Conservation (phyloP, 2,329 filamentous ascomycete genomes). For the Epichloe hybrida region DNA sequence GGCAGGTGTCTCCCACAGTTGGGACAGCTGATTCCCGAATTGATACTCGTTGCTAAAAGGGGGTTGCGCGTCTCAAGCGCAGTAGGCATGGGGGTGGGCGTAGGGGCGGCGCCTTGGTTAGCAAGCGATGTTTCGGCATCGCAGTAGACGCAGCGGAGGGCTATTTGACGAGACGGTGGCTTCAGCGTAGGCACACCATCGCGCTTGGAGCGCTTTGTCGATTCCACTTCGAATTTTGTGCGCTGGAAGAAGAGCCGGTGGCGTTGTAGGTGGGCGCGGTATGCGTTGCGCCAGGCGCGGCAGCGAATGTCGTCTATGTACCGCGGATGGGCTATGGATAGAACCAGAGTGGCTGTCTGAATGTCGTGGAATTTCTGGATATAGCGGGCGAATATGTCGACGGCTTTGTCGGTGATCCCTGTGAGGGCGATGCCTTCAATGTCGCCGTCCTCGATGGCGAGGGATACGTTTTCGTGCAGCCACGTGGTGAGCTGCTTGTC, state of each 20-base stretch:
- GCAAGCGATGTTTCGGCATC: constrained; percentile 43
- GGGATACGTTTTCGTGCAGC: constrained; percentile 50
- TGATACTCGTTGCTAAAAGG: constrained; percentile 44
- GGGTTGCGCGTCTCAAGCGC: constrained; percentile 33
- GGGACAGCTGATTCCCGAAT: constrained; percentile 50
- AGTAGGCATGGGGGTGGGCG: constrained; percentile 13
- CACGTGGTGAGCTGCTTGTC: constrained; percentile 52
- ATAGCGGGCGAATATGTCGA: constrained; percentile 65
- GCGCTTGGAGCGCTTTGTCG: constrained; percentile 54
- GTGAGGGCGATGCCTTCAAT: constrained; percentile 68
- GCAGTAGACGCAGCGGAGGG: constrained; percentile 66
- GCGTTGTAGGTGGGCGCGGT: constrained; percentile 57
- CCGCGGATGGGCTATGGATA: constrained; percentile 59
- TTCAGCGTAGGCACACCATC: constrained; percentile 49
- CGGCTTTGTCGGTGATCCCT: constrained; percentile 57
- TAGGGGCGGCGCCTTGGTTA: constrained; percentile 19
- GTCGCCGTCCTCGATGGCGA: constrained; percentile 51
- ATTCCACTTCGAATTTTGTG: constrained; percentile 65
- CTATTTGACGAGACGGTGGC: constrained; percentile 54
- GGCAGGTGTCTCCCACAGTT: constrained; percentile 54
- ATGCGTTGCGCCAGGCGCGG: constrained; percentile 57
- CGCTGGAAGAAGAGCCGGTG: constrained; percentile 63
- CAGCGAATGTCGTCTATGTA: constrained; percentile 69
- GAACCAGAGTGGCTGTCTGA: constrained; percentile 64
- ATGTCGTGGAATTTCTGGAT: constrained; percentile 63